A percentile compares a stretch with the other conserved stretches of the same genome.
phyloP scores from a whole-genome alignment of 1,139 yeast genomes.

The Saccharomyces pastorianus region DNA sequence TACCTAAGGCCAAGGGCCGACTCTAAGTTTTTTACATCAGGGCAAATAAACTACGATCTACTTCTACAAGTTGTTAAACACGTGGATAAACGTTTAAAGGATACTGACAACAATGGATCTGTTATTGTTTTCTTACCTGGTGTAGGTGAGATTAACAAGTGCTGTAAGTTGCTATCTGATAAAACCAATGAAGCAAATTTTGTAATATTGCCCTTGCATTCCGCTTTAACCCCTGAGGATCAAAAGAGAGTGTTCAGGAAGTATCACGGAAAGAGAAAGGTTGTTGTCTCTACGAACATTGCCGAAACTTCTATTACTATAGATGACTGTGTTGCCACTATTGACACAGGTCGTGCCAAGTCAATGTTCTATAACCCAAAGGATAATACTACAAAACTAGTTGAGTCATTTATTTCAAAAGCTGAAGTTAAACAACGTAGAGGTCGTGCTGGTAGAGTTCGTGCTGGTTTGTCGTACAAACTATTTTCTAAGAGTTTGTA shows the following conservation, averaged over 20 bases:
- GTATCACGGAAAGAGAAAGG: slow-evolving; percentile 52
- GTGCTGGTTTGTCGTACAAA: slow-evolving; percentile 73
- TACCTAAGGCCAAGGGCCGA: slow-evolving; percentile 50
- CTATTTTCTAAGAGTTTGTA: slow-evolving; percentile 61
- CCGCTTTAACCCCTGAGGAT: slow-evolving; percentile 76
- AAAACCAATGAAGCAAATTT: slow-evolving; percentile 19
- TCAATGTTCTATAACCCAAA: slow-evolving; percentile 61
- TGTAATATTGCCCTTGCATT: slow-evolving; percentile 67
- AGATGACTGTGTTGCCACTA: slow-evolving; percentile 87
- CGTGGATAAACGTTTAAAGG: slow-evolving; percentile 42
- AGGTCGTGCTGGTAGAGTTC: slow-evolving; percentile 98
- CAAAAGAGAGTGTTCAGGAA: slow-evolving; percentile 68
- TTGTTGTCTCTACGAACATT: slow-evolving; percentile 84
- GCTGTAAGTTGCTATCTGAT: slow-evolving; percentile 34
- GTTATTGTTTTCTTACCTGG: slow-evolving; percentile 85
- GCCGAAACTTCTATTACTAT: slow-evolving; percentile 87
- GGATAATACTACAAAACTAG: slow-evolving; percentile 59
- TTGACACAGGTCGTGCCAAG: slow-evolving; percentile 83
- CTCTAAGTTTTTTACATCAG: slow-evolving; percentile 53
- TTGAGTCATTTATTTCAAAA: slow-evolving; percentile 80
- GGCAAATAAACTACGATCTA: slow-evolving; percentile 67
- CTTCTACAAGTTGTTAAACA: slow-evolving; percentile 48
- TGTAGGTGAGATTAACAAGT: slow-evolving; percentile 70
- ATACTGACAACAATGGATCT: slow-evolving; percentile 51
- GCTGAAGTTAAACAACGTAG: slow-evolving; percentile 91